A percentile compares a stretch with the other conserved stretches of the same genome.
These are phyloP conservation scores for Kluyveromyces sp. DNA, from an alignment of 1,139 yeast species.

Conservation along the genomic window DNA sequence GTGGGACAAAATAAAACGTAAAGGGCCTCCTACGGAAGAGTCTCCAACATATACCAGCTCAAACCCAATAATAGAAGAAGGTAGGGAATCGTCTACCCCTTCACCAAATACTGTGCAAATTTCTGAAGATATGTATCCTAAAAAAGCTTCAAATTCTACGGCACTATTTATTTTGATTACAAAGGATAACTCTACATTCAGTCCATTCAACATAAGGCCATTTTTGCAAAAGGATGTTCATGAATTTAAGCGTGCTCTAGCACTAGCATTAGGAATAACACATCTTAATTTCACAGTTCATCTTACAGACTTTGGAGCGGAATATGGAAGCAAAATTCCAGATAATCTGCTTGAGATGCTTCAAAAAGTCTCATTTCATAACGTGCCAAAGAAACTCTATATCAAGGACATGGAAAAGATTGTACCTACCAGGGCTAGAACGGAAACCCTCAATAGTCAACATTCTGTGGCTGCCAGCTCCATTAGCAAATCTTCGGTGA, in stretches of 20 bases:
- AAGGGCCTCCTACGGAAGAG: slow-evolving; percentile 7
- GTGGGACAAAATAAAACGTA: slow-evolving; percentile 27
- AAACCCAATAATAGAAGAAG: slow-evolving; percentile 5
- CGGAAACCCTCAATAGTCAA: slow-evolving; percentile 11
- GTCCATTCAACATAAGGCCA: slow-evolving; percentile 39
- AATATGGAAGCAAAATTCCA: slow-evolving; percentile 54
- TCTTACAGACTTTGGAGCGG: slow-evolving; percentile 63
- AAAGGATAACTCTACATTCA: slow-evolving; percentile 47
- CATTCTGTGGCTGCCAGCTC: slow-evolving; percentile 9
- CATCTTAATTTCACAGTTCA: slow-evolving; percentile 46
- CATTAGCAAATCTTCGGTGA: slow-evolving; percentile 22
- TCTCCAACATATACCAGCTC: slow-evolving; percentile 6
- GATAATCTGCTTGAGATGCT: slow-evolving; percentile 43
- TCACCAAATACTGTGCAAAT: background rate
- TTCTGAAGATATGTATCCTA: slow-evolving; percentile 33
- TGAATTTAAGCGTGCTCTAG: slow-evolving; percentile 35
- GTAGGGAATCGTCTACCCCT: background rate
- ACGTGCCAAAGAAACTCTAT: slow-evolving; percentile 37
- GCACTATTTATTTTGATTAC: slow-evolving; percentile 46
- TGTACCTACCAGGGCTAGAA: slow-evolving; percentile 7
- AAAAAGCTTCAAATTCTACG: slow-evolving; percentile 16
- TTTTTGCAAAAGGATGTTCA: slow-evolving; percentile 21
- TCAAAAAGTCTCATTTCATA: slow-evolving; percentile 30
- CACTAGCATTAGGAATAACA: slow-evolving; percentile 36
- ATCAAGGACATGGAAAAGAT: slow-evolving; percentile 18